These are phyloP conservation scores for Elaeis oleifera DNA, from an alignment of 202 grass and related monocot genomes.

Conservation along the genomic window DNA sequence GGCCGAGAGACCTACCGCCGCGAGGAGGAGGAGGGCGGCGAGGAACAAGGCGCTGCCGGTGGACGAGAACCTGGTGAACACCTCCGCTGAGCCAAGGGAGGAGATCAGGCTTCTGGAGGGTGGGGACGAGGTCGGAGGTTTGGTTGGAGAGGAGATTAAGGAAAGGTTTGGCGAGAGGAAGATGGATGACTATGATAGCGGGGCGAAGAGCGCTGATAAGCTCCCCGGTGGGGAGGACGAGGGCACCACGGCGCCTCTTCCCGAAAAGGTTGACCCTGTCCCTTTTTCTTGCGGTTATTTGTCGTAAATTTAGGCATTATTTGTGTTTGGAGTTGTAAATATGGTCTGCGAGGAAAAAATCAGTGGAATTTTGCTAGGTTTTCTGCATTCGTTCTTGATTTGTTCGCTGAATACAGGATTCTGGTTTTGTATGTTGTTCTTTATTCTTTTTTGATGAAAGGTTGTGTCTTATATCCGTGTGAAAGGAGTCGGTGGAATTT, in stretches of 20 bases:
- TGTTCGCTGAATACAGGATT: no score
- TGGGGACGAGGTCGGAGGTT: constrained; percentile 20
- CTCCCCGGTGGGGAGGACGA: constrained; percentile 42
- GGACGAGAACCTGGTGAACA: constrained; percentile 19
- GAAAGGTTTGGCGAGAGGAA: constrained; percentile 24
- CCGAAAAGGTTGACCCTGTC: constrained; percentile 56
- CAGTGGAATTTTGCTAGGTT: no score
- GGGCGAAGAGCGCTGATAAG: constrained; percentile 54
- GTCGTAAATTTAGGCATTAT: no score
- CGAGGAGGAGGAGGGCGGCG: constrained; percentile 31
- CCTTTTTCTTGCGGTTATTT: not conserved
- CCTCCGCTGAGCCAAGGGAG: constrained; percentile 34
- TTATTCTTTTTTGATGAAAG: no score
- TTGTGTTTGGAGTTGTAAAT: no score
- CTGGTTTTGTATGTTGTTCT: no score
- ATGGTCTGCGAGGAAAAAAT: no score
- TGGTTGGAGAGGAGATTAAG: constrained; percentile 9
- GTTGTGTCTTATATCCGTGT: no score
- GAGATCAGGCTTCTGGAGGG: constrained; percentile 46
- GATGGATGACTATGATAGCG: constrained; percentile 64
- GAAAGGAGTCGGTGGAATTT: no score
- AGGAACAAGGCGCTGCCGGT: constrained; percentile 28
- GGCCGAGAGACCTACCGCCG: constrained; percentile 21
- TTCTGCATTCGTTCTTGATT: no score
- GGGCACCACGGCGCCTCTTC: constrained; percentile 46